These are phyloP conservation scores for Heracleum sosnowskyi DNA, from an alignment of 129 eudicot genomes.

Conservation along the genomic window DNA sequence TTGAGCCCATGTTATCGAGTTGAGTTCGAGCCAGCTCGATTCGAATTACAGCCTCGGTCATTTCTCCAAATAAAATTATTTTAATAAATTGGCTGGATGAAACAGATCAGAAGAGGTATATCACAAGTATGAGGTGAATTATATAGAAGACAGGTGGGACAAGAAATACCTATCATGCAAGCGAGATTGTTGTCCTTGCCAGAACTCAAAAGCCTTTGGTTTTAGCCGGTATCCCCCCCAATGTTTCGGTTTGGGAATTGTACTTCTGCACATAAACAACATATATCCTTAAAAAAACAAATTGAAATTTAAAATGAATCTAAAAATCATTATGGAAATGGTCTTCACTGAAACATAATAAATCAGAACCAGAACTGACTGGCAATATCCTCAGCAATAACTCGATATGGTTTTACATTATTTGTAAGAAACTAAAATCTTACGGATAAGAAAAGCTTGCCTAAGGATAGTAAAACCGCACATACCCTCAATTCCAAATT, in stretches of 20 bases:
- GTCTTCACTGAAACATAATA: not conserved
- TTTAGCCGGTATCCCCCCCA: slow-evolving; percentile 99
- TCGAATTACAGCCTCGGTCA: not conserved
- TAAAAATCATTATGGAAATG: not conserved
- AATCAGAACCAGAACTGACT: not conserved
- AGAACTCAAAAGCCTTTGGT: slow-evolving; percentile 76
- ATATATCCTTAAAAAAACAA: not conserved
- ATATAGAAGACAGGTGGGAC: not conserved
- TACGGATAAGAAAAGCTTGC: not conserved
- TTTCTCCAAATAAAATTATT: not conserved
- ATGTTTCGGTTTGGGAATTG: slow-evolving; percentile 70
- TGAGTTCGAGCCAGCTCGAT: not conserved
- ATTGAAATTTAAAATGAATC: not conserved
- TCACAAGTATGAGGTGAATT: not conserved
- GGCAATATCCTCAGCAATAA: not conserved
- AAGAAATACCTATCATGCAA: slow-evolving; percentile 74
- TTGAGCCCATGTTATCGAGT: not conserved
- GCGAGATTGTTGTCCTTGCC: slow-evolving; percentile 97
- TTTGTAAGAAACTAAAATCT: not conserved
- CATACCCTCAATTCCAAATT: not conserved
- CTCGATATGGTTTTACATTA: not conserved
- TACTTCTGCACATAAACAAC: slow-evolving; percentile 35
- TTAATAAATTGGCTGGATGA: too few species aligned
- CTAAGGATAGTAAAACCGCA: not conserved
- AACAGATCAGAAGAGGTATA: not conserved